Percentiles rank a stretch among this genome's conserved stretches.
phyloP scores from a whole-genome alignment of 2,329 filamentous ascomycete species.

The Leptoxyphium fumago region DNA sequence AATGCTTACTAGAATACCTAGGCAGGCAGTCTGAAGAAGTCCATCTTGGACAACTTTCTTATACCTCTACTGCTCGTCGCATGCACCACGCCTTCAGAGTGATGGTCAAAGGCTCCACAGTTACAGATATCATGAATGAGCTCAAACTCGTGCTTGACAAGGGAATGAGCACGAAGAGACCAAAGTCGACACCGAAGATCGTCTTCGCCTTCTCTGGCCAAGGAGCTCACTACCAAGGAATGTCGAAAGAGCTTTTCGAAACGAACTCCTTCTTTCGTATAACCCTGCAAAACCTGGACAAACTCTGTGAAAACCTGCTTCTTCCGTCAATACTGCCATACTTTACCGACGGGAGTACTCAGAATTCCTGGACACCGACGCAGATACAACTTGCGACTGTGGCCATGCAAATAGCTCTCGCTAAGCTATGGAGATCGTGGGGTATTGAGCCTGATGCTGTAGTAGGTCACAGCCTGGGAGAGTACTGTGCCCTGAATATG shows the following conservation, averaged over 20 bases:
- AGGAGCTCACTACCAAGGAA: conserved; percentile 16
- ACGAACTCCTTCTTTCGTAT: conserved; percentile 15
- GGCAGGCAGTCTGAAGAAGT: conserved; percentile 1
- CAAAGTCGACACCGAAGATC: not conserved
- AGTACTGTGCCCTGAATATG: conserved; percentile 24
- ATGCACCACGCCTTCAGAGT: conserved; percentile 9
- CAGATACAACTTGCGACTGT: conserved; percentile 26
- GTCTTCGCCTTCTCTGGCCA: conserved; percentile 27
- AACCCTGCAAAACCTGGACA: conserved; percentile 18
- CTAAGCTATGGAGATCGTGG: conserved; percentile 12
- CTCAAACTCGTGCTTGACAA: not conserved
- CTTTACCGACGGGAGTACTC: conserved; percentile 5
- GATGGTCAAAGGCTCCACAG: not conserved
- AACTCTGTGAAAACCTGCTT: conserved; percentile 13
- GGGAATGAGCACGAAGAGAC: not conserved
- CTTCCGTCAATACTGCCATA: conserved; percentile 19
- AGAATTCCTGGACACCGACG: conserved; percentile 5
- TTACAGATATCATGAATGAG: not conserved
- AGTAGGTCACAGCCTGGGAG: conserved; percentile 23
- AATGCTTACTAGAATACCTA: conserved; percentile 1
- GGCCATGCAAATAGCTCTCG: conserved; percentile 28
- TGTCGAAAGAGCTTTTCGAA: conserved; percentile 19
- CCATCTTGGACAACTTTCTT: conserved; percentile 6
- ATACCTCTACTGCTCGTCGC: conserved; percentile 14
- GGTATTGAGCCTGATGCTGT: conserved; percentile 15